Percentiles rank a stretch among this genome's conserved stretches.
Conservation (phyloP, 164 flowering plant genomes). For the Chimonanthus praecox region DNA sequence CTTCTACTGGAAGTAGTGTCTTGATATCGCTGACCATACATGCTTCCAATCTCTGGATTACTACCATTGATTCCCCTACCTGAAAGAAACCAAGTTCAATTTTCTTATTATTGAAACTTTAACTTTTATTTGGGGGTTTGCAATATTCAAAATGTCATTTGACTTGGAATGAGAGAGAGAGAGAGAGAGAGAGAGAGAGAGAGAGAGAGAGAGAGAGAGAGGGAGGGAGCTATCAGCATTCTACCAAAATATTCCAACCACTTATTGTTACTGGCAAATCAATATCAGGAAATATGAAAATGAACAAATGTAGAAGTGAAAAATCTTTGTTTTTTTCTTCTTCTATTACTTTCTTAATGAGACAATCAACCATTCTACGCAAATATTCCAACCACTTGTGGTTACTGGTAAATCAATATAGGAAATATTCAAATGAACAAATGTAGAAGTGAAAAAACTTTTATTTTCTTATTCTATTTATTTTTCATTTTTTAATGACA, state of each 20-base stretch:
- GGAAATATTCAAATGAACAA: too few relatives aligned
- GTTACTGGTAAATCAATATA: too few relatives aligned
- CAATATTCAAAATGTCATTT: neutral
- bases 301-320: neutral
- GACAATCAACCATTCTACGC: too few relatives aligned
- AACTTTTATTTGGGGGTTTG: neutral
- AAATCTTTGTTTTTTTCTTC: neutral
- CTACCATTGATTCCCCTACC: conserved; percentile 39
- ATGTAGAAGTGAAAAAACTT: too few relatives aligned
- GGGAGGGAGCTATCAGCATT: too few relatives aligned
- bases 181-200: neutral
- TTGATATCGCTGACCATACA: conserved; percentile 35
- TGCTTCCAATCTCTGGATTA: conserved; percentile 34
- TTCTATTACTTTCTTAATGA: neutral
- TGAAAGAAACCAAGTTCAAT: conserved; percentile 14
- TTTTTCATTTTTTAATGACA: too few relatives aligned
- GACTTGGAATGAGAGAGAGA: too few relatives aligned
- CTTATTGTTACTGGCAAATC: neutral
- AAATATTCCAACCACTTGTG: too few relatives aligned
- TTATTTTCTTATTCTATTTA: too few relatives aligned
- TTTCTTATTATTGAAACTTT: too few relatives aligned
- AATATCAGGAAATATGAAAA: too few relatives aligned
- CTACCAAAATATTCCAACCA: too few relatives aligned
- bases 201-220: neutral
- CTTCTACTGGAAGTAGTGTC: conserved; percentile 34